Evolutionary conservation across 2,329 filamentous ascomycete genomes (phyloP).

Genomic region (Periconia sp.): DNA sequence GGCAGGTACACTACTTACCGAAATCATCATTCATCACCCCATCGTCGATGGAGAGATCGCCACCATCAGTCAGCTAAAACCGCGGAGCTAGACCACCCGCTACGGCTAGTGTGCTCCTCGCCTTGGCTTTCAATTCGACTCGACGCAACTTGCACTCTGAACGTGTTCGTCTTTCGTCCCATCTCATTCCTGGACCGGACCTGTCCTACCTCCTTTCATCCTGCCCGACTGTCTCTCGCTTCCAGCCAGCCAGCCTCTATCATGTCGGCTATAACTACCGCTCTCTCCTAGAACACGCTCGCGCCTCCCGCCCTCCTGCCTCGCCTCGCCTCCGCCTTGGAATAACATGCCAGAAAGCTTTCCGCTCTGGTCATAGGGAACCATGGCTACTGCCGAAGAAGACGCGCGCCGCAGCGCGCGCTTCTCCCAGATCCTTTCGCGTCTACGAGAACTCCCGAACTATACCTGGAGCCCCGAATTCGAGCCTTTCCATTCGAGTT

Average conservation of each 20-base stretch:
- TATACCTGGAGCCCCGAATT: conserved; percentile 46
- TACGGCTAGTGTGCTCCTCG: too few species aligned
- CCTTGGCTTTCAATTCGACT: too few species aligned
- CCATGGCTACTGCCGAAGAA: conserved; percentile 17
- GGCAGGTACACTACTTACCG: too few species aligned
- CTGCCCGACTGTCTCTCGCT: not conserved
- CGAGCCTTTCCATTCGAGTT: conserved; percentile 58
- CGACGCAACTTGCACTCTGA: not conserved
- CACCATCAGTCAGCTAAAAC: too few species aligned
- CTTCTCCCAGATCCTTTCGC: conserved; percentile 37
- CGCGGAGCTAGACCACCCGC: too few species aligned
- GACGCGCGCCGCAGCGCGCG: conserved; percentile 20
- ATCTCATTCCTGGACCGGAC: not conserved
- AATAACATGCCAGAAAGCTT: not conserved
- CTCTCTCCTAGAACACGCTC: not conserved
- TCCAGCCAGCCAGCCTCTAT: not conserved
- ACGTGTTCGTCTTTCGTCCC: not conserved
- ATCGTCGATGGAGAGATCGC: too few species aligned
- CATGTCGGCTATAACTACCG: not conserved
- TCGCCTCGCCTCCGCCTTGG: conserved; percentile 8
- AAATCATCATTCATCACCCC: too few species aligned
- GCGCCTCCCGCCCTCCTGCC: not conserved
- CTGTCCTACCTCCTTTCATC: not conserved
- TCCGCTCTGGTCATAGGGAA: not conserved
- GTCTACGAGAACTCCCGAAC: conserved; percentile 42